phyloP scores from a whole-genome alignment of 441 rosid genomes.

The Populus hybrid region DNA sequence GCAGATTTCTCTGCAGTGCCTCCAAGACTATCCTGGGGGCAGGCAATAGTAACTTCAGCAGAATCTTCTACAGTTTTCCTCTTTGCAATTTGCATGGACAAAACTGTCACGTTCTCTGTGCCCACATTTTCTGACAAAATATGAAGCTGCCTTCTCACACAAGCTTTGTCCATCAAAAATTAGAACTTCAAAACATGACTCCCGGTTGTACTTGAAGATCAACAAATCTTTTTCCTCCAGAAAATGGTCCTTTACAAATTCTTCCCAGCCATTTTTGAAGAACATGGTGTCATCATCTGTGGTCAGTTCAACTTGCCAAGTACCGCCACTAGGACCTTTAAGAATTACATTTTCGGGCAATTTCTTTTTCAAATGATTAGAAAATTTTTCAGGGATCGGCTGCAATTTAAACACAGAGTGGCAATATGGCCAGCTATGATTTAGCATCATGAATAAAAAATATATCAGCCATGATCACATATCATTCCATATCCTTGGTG shows the following conservation, averaged over 20 bases:
- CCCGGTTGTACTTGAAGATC: constrained; percentile 35
- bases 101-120: constrained; percentile 11
- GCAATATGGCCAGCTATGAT: no score
- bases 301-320: constrained; percentile 30
- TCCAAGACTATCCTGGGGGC: constrained; percentile 22
- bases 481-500: no score
- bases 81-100: constrained; percentile 15
- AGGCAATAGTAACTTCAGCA: constrained; percentile 4
- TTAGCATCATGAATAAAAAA: no score
- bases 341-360: constrained; percentile 24
- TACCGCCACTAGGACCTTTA: constrained; percentile 27
- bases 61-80: constrained; percentile 22
- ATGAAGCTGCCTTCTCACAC: constrained; percentile 34
- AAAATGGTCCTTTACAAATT: constrained; percentile 30
- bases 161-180: constrained; percentile 23
- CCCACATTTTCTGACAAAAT: constrained; percentile 27
- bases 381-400: no score
- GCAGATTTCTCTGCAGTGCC: constrained; percentile 34
- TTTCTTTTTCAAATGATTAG: constrained; percentile 27
- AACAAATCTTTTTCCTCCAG: constrained; percentile 35
- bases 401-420: constrained; percentile 7
- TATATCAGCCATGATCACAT: no score
- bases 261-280: constrained; percentile 34
- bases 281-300: constrained; percentile 16
- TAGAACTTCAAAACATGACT: constrained; percentile 28